A percentile compares a stretch with the other conserved stretches of the same genome.
Conservation (phyloP, 257 asterid species). For the Lycium ferocissimum region DNA sequence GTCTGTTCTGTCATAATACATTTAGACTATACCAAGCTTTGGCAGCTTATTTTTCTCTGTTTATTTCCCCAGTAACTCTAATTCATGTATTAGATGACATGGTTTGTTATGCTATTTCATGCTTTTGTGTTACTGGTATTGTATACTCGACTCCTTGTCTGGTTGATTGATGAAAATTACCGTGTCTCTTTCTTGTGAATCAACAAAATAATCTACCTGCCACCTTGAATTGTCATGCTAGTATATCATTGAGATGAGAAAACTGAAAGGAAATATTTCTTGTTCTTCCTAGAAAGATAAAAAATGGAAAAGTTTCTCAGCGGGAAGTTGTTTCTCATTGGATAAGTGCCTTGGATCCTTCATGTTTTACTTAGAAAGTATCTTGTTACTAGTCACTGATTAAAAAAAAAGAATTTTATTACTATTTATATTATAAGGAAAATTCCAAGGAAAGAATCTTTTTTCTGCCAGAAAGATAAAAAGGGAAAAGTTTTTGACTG, state of each 20-base stretch:
- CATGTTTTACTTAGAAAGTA: not conserved
- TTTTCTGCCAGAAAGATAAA: not conserved
- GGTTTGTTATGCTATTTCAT: not conserved
- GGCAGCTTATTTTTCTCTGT: not conserved
- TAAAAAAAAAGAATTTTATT: not conserved
- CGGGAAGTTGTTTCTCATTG: conserved; percentile 1
- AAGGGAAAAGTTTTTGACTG: not conserved
- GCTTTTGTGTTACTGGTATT: not conserved
- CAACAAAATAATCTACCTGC: not conserved
- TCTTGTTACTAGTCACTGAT: conserved; percentile 14
- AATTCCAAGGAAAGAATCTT: not conserved
- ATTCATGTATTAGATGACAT: not conserved
- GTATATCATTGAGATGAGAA: conserved; percentile 2
- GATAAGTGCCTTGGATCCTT: not conserved
- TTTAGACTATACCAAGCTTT: not conserved
- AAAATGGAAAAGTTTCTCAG: not conserved
- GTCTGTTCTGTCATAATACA: not conserved
- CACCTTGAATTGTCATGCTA: conserved; percentile 5
- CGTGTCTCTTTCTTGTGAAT: not conserved
- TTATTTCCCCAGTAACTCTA: not conserved
- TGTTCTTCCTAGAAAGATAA: not conserved
- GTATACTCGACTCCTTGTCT: not conserved
- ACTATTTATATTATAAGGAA: not conserved
- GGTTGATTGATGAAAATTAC: not conserved
- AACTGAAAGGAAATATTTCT: conserved; percentile 14